These are phyloP conservation scores for Pythium rhizo-oryzae DNA, from an alignment of 352 stramenopile genomes.

Conservation along the genomic window DNA sequence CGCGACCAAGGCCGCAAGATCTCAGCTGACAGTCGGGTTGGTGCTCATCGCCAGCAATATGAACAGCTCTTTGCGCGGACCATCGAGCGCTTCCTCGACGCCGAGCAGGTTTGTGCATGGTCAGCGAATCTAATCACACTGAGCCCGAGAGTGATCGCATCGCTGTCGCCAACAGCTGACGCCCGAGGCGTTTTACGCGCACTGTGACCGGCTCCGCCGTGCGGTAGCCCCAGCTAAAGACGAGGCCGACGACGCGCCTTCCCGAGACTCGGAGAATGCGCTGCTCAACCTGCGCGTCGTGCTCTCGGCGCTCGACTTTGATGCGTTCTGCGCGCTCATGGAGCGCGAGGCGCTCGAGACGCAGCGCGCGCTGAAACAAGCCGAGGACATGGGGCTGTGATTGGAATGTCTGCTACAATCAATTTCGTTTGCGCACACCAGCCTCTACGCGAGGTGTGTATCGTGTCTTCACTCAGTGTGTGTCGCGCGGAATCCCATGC, in stretches of 20 bases:
- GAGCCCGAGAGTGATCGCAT: no score
- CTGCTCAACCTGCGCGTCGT: conserved; percentile 46
- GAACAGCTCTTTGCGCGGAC: conserved; percentile 52
- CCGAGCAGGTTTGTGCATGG: conserved; percentile 24
- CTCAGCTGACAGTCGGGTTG: no score
- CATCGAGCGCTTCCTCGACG: conserved; percentile 43
- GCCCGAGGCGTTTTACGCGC: conserved; percentile 46
- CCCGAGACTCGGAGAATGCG: conserved; percentile 32
- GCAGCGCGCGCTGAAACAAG: conserved; percentile 49
- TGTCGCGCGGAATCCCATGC: no score
- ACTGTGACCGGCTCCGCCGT: conserved; percentile 44
- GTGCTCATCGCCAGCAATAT: conserved; percentile 42
- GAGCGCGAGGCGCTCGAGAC: conserved; percentile 45
- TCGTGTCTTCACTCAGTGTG: no score
- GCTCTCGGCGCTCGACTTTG: conserved; percentile 58
- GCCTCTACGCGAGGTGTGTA: no score
- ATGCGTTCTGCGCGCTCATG: conserved; percentile 60
- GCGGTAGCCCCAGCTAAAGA: conserved; percentile 15
- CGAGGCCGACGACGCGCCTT: conserved; percentile 1
- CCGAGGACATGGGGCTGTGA: conserved; percentile 65
- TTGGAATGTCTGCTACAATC: no score
- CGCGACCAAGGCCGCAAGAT: no score
- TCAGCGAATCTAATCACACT: no score
- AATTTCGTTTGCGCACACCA: no score
- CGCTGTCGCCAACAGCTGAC: no score